phyloP scores from a whole-genome alignment of 1,139 yeast genomes.

The Kodamaea derodonti region DNA sequence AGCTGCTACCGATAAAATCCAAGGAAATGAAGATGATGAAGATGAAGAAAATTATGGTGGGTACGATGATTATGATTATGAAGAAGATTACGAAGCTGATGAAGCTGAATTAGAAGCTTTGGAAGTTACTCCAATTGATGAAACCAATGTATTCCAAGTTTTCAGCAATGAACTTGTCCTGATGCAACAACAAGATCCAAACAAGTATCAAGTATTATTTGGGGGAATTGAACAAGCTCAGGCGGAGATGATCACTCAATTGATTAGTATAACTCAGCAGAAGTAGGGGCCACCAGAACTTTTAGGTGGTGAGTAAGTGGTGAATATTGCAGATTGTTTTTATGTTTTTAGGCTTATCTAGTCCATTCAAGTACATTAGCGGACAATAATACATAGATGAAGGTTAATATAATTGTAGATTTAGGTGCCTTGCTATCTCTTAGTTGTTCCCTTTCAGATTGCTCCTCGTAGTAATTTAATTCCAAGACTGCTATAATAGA shows the following conservation, averaged over 20 bases:
- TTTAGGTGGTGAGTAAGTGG: too few species aligned
- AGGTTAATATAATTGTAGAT: too few species aligned
- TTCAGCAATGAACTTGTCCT: slow-evolving; percentile 30
- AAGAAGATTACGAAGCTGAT: slow-evolving; percentile 44
- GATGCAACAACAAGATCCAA: slow-evolving; percentile 28
- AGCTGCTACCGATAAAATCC: slow-evolving; percentile 15
- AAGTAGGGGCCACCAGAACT: slow-evolving; percentile 5
- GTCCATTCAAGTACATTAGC: too few species aligned
- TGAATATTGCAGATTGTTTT: too few species aligned
- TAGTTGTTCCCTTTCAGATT: too few species aligned
- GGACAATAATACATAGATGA: not conserved
- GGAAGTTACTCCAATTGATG: slow-evolving; percentile 51
- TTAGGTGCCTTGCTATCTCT: too few species aligned
- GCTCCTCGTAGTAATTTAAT: too few species aligned
- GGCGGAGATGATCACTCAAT: slow-evolving; percentile 26
- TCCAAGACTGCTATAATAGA: too few species aligned
- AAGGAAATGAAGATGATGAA: slow-evolving; percentile 25
- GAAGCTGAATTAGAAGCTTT: slow-evolving; percentile 54
- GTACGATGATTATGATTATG: slow-evolving; percentile 25
- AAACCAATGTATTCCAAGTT: slow-evolving; percentile 43
- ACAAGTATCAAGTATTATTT: slow-evolving; percentile 35
- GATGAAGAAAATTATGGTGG: slow-evolving; percentile 24
- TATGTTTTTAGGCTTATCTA: too few species aligned
- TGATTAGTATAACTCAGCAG: slow-evolving; percentile 23
- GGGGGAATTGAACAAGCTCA: slow-evolving; percentile 36